A percentile compares a stretch with the other conserved stretches of the same genome.
Conservation (phyloP, 306 rosid species). For the Rosa persica region DNA sequence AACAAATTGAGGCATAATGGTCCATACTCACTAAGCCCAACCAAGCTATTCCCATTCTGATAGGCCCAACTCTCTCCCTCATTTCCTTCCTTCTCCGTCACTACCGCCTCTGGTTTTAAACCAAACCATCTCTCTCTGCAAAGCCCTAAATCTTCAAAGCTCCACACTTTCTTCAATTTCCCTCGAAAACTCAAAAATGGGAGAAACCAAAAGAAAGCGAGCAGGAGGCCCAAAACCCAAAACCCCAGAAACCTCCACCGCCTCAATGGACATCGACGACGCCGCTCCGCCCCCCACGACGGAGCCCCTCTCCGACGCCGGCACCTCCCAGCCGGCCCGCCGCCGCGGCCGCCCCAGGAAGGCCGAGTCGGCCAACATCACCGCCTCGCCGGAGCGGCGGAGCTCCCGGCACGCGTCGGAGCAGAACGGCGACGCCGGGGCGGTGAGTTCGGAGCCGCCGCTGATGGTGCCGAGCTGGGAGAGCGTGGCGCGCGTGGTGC, state of each 20-base stretch:
- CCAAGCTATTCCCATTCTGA: not conserved
- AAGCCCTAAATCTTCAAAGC: conserved; percentile 7
- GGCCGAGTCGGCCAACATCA: conserved; percentile 20
- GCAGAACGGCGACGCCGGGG: conserved; percentile 40
- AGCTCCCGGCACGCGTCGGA: conserved; percentile 37
- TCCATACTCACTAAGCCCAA: not conserved
- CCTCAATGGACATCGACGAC: conserved; percentile 31
- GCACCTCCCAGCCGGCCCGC: conserved; percentile 26
- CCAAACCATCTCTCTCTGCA: not conserved
- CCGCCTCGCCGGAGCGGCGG: conserved; percentile 37
- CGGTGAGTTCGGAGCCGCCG: conserved; percentile 31
- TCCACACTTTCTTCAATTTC: not conserved
- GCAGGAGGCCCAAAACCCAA: conserved; percentile 56
- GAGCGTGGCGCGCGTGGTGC: conserved; percentile 50
- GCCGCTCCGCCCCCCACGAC: conserved; percentile 23
- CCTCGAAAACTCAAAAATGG: conserved; percentile 32
- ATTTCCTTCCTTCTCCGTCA: not conserved
- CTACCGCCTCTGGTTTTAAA: conserved; percentile 3
- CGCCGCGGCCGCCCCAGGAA: conserved; percentile 48
- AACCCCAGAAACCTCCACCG: conserved; percentile 25
- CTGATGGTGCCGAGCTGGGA: conserved; percentile 41
- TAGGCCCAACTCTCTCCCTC: not conserved
- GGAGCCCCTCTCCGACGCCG: conserved; percentile 20
- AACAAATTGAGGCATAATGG: not conserved
- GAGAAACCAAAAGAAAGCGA: conserved; percentile 48